These are phyloP conservation scores for Neurospora tetrasperma DNA, from an alignment of 495 filamentous ascomycete species.

Conservation along the genomic window DNA sequence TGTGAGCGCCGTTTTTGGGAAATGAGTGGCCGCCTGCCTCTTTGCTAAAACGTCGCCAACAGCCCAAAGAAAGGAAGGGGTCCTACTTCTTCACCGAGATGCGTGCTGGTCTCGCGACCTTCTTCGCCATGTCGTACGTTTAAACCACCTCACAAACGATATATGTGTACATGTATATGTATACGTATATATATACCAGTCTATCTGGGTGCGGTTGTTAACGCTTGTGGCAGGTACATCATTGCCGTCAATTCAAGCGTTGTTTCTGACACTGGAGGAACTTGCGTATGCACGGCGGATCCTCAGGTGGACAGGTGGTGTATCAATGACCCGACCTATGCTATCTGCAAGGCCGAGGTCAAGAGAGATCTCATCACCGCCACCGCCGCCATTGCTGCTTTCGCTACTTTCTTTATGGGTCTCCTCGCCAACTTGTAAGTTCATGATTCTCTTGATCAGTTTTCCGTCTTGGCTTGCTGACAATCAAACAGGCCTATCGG, in stretches of 20 bases:
- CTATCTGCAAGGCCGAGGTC: conserved; percentile 53
- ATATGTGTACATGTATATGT: not conserved
- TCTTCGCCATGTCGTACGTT: conserved; percentile 72
- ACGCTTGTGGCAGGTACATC: conserved; percentile 38
- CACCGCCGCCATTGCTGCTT: conserved; percentile 64
- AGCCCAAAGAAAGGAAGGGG: conserved; percentile 60
- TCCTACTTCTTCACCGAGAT: conserved; percentile 72
- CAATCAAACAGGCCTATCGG: conserved; percentile 50
- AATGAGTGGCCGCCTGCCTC: not conserved
- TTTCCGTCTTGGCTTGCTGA: conserved; percentile 3
- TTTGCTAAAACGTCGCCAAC: conserved; percentile 36
- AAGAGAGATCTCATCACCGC: conserved; percentile 70
- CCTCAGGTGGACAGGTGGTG: conserved; percentile 29
- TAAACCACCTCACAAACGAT: conserved; percentile 10
- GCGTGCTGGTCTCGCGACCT: conserved; percentile 67
- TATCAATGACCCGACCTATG: conserved; percentile 47
- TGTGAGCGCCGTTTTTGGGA: conserved; percentile 35
- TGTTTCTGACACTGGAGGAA: conserved; percentile 47
- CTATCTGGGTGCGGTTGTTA: not conserved
- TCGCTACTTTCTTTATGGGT: conserved; percentile 65
- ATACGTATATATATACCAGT: no score
- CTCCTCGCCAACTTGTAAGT: conserved; percentile 50
- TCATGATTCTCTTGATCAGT: no score
- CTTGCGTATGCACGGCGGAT: conserved; percentile 54
- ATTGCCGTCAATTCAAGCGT: conserved; percentile 63